Evolutionary conservation across 495 filamentous ascomycete genomes (phyloP), one percentile per base, ranked within the genome.

Genomic region (Penicillium turbatum): DNA sequence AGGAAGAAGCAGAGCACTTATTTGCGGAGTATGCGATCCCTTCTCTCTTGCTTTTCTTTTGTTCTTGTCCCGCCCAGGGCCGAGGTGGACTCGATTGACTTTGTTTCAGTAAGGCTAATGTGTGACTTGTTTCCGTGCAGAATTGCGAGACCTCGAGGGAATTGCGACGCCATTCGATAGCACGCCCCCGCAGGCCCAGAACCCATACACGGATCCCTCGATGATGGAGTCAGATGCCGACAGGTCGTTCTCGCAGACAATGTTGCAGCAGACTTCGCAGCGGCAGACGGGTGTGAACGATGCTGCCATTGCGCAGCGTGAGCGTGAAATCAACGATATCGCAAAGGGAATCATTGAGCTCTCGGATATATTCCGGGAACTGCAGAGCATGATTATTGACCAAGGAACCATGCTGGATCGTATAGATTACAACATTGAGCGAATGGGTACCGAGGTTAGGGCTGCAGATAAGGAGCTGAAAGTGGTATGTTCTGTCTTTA

Each of bases 371-470:
- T 98, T 98, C 77, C 89, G 92, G 40, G 95, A 97, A 56, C 72
- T 98, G 16, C 95, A 98, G 64, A 83, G 78, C 17, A 96, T 98
- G 91, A 86, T 98, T 51, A 98, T 98, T 54, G 93, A 98, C 68
- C 93, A 98, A 71, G 93, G 93, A 11, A 97, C 90, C 26, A 90
- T 98, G 87, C 82, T 98, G 19, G 93, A 98, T 72, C 82, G 93
- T 32, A 97, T 98, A 62, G 93, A 98, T 66, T 98, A 96, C 73
- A 98, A 98, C 66, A 87, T 98, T 32, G 93, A 98, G 72, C 78
- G 81, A 52, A 96, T 97, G 90, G 83, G 81, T 11, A 82, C 81
- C 21, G 87, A 97, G 62, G 89, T 97, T 29, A 95, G 96, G 66
- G 84, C 79, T 16, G 93, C 93, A 8, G 90, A 93, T 54, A 92